phyloP scores from a whole-genome alignment of 2,329 filamentous ascomycete species.

The Stylonectria norvegica region DNA sequence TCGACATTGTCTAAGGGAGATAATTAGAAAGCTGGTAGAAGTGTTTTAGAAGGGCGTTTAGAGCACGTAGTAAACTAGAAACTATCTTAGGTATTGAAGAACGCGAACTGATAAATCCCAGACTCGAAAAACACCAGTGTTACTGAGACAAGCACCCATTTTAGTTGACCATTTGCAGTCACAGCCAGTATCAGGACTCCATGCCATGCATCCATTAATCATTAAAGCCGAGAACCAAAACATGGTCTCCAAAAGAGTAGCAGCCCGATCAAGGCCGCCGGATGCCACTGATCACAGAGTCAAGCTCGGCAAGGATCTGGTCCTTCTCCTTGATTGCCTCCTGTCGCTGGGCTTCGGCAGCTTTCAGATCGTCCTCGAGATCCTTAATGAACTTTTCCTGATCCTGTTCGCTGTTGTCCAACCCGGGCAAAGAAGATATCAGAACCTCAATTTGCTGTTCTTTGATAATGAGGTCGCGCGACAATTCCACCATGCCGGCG shows the following conservation, averaged over 20 bases:
- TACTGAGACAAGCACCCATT: too few species aligned
- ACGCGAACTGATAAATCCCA: too few species aligned
- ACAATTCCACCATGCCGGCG: slow-evolving; percentile 67
- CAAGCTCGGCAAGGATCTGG: slow-evolving; percentile 56
- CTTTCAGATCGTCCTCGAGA: slow-evolving; percentile 62
- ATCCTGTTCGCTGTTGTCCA: slow-evolving; percentile 74
- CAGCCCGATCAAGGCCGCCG: slow-evolving; percentile 48
- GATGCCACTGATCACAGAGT: slow-evolving; percentile 58
- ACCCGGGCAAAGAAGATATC: slow-evolving; percentile 70
- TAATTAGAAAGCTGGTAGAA: too few species aligned
- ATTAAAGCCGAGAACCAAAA: too few species aligned
- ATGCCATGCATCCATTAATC: too few species aligned
- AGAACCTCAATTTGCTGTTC: slow-evolving; percentile 80
- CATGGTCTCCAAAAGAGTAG: background rate
- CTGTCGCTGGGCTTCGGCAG: slow-evolving; percentile 59
- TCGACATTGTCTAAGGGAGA: too few species aligned
- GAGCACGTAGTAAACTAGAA: too few species aligned
- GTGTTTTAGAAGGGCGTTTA: too few species aligned
- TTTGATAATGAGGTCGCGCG: slow-evolving; percentile 72
- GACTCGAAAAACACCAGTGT: too few species aligned
- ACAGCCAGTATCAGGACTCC: too few species aligned
- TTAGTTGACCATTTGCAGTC: too few species aligned
- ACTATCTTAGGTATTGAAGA: too few species aligned
- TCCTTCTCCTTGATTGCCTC: slow-evolving; percentile 63
- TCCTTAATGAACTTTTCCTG: slow-evolving; percentile 66